Conservation (phyloP, 2,329 filamentous ascomycete genomes). For the Diaporthe vexans region DNA sequence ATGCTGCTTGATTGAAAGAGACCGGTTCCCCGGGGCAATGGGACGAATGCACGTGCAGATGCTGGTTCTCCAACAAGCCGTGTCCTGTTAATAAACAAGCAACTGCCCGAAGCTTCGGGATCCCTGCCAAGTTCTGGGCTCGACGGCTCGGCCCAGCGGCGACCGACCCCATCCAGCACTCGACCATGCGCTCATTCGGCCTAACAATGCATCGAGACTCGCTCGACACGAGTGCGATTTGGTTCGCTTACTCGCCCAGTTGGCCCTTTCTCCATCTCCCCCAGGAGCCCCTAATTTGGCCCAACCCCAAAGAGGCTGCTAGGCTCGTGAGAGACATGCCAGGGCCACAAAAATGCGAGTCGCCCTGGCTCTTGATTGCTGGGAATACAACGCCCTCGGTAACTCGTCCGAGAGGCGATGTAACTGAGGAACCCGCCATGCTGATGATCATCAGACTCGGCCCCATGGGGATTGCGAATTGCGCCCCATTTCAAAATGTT, state of each 20-base stretch:
- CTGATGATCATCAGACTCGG: not conserved
- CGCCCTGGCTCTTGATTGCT: conserved; percentile 39
- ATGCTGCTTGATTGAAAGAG: not conserved
- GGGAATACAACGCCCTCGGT: conserved; percentile 29
- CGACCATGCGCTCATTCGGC: conserved; percentile 20
- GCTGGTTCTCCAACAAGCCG: not conserved
- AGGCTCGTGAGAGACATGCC: conserved; percentile 5
- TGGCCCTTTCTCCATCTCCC: conserved; percentile 11
- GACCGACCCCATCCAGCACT: conserved; percentile 1
- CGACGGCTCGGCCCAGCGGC: conserved; percentile 28
- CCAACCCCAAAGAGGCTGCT: conserved; percentile 16
- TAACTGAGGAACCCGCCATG: conserved; percentile 16
- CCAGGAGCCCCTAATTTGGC: not conserved
- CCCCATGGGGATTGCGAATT: not conserved
- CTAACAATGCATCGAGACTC: conserved; percentile 27
- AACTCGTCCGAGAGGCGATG: conserved; percentile 32
- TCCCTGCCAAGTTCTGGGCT: not conserved
- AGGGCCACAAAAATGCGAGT: conserved; percentile 1
- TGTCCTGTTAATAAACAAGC: not conserved
- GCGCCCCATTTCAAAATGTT: not conserved
- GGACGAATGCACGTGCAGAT: not conserved
- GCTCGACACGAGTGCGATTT: not conserved
- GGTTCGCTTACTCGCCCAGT: conserved; percentile 18
- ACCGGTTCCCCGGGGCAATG: not conserved
- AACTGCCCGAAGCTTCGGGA: not conserved